Evolutionary conservation across 208 protist species (phyloP).

Genomic region (Vickermania spadyakhi): DNA sequence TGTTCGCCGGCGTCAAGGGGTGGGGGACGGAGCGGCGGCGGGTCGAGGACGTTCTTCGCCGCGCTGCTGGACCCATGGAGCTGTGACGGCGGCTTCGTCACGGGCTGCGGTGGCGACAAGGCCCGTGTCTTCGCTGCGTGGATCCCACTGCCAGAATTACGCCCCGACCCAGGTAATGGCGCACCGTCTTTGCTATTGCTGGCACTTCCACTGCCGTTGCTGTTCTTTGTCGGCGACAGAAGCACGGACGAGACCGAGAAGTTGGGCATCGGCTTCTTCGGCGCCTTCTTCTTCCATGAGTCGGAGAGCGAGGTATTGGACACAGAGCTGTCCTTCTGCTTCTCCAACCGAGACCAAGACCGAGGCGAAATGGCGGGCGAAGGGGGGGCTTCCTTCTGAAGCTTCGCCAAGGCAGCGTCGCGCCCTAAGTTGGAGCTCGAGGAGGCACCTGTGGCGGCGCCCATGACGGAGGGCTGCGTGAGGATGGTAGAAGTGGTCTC

Average conservation of each 20-base stretch:
- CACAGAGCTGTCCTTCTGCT: not conserved
- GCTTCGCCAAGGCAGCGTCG: too few relatives aligned
- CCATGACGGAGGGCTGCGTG: not conserved
- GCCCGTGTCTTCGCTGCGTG: not conserved
- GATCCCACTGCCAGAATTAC: not conserved
- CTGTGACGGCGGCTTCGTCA: not conserved
- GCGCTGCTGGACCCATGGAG: not conserved
- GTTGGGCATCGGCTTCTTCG: not conserved
- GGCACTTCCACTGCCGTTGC: not conserved
- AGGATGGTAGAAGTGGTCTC: not conserved
- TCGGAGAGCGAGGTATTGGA: not conserved
- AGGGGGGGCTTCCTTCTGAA: too few relatives aligned
- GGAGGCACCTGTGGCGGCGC: too few relatives aligned
- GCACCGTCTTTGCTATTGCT: too few relatives aligned
- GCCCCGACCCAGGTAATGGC: not conserved
- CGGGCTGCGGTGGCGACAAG: not conserved
- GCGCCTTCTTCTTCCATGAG: not conserved
- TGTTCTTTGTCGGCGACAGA: not conserved
- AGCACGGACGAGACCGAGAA: not conserved
- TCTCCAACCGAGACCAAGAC: not conserved
- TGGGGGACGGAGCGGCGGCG: too few relatives aligned
- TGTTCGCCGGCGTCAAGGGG: too few relatives aligned
- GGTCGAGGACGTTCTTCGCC: too few relatives aligned
- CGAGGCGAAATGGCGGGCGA: not conserved
- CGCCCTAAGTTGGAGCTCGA: too few relatives aligned